Conservation (phyloP, 2,329 filamentous ascomycete genomes). For the Bisporella sp. region DNA sequence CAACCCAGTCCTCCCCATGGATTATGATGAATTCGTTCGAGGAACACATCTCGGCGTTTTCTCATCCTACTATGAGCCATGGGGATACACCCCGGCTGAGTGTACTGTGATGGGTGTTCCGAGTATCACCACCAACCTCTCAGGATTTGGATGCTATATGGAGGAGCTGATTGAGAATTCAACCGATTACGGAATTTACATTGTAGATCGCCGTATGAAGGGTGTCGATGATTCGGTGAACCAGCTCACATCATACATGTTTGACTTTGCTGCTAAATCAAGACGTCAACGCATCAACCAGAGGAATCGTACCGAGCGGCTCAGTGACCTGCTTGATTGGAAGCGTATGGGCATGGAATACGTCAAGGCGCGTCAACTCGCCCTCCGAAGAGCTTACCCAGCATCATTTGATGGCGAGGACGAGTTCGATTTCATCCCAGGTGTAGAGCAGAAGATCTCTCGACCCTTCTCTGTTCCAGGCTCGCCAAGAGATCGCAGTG, state of each 20-base stretch:
- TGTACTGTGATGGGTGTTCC: conserved; percentile 99
- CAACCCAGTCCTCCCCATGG: conserved; percentile 89
- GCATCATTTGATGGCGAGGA: conserved; percentile 73
- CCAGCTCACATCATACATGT: conserved; percentile 88
- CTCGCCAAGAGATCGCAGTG: conserved; percentile 80
- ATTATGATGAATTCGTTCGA: conserved; percentile 97
- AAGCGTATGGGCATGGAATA: conserved; percentile 99
- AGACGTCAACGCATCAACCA: conserved; percentile 97
- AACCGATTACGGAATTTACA: conserved; percentile 97
- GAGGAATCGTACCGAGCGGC: conserved; percentile 88
- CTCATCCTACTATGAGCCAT: conserved; percentile 97
- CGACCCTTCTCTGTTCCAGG: conserved; percentile 90
- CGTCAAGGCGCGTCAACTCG: conserved; percentile 91
- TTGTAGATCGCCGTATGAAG: conserved; percentile 92
- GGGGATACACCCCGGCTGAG: conserved; percentile 97
- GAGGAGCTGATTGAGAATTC: conserved; percentile 98
- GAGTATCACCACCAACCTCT: conserved; percentile 95
- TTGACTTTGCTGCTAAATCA: conserved; percentile 87
- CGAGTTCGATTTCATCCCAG: conserved; percentile 76
- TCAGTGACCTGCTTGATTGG: conserved; percentile 96
- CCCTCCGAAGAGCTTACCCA: conserved; percentile 86
- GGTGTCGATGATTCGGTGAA: conserved; percentile 97
- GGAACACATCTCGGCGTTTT: conserved; percentile 95
- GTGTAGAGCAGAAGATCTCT: conserved; percentile 91
- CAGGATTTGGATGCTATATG: conserved; percentile 99